Evolutionary conservation across 2,329 filamentous ascomycete species (phyloP).

Genomic region (Aphanoascus verrucosus): DNA sequence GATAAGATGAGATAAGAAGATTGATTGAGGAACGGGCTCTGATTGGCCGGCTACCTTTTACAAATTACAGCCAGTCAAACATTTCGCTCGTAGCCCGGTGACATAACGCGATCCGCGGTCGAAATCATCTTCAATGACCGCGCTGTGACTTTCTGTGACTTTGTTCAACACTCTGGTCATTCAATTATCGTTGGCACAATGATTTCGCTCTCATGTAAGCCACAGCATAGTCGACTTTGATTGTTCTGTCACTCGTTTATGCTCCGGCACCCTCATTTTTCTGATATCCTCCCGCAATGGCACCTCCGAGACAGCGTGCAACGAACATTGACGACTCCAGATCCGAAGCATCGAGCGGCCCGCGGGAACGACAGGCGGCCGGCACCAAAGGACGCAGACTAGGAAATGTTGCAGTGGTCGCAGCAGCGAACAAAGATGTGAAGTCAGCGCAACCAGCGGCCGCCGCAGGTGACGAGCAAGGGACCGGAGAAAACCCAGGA

Average conservation of each 20-base stretch:
- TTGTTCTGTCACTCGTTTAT: too few relatives aligned
- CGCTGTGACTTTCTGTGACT: not conserved
- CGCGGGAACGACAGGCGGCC: conserved; percentile 28
- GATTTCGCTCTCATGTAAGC: not conserved
- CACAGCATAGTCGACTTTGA: too few relatives aligned
- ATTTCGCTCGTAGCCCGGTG: not conserved
- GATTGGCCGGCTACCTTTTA: not conserved
- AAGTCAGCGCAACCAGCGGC: conserved; percentile 20
- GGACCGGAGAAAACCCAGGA: conserved; percentile 20
- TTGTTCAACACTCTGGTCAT: not conserved
- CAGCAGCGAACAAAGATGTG: conserved; percentile 19
- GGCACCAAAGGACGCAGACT: conserved; percentile 27
- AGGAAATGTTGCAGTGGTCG: conserved; percentile 19
- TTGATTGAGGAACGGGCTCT: not conserved
- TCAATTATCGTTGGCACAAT: not conserved
- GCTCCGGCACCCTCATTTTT: too few relatives aligned
- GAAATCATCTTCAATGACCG: too few relatives aligned
- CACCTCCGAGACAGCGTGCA: conserved; percentile 35
- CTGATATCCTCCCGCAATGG: conserved; percentile 2
- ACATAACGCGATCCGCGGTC: not conserved
- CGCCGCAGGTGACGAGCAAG: conserved; percentile 15
- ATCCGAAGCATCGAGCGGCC: conserved; percentile 39
- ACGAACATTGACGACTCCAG: conserved; percentile 36
- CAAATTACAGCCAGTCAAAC: not conserved
- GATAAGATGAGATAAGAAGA: not conserved